These are phyloP conservation scores for Porphyra umbilicalis DNA, from an alignment of 31 red algal genomes.

Conservation along the genomic window DNA sequence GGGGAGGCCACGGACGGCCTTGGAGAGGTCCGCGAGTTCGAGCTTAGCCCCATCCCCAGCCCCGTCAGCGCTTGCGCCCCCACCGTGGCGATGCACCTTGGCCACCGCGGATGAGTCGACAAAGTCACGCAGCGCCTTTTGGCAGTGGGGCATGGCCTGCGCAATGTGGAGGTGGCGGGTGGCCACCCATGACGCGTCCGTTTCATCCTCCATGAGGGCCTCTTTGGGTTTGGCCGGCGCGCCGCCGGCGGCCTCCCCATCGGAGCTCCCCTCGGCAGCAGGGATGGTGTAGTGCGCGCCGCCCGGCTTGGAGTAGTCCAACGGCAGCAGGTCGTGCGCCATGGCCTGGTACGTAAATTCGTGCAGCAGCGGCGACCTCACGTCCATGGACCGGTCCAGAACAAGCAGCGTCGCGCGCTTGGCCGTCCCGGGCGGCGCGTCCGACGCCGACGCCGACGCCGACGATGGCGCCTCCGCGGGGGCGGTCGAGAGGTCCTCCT, in stretches of 20 bases:
- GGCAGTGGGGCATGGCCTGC: slow-evolving; percentile 51
- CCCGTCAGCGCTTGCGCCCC: background rate
- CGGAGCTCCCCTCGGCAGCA: slow-evolving; percentile 20
- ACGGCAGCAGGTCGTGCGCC: slow-evolving; percentile 76
- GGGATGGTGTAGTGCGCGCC: slow-evolving; percentile 65
- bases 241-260: background rate
- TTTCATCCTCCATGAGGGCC: slow-evolving; percentile 75
- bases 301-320: slow-evolving; percentile 76
- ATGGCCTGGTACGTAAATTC: slow-evolving; percentile 98
- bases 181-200: slow-evolving; percentile 56
- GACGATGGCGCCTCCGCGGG: slow-evolving; percentile 8
- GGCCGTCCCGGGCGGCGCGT: background rate
- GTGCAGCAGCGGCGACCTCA: slow-evolving; percentile 78
- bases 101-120: background rate
- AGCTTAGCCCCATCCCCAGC: background rate
- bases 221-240: slow-evolving; percentile 17
- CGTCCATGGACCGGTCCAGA: slow-evolving; percentile 77
- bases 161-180: slow-evolving; percentile 78
- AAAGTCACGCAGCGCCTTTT: background rate
- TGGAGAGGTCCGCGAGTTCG: background rate
- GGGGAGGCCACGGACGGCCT: slow-evolving; percentile 1
- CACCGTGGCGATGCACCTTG: background rate
- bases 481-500: slow-evolving; percentile 35
- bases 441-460: background rate
- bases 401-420: slow-evolving; percentile 72